Percentiles rank a stretch among this genome's conserved stretches.
phyloP scores from a whole-genome alignment of 208 protist genomes.

The Trypanosoma melophagium region DNA sequence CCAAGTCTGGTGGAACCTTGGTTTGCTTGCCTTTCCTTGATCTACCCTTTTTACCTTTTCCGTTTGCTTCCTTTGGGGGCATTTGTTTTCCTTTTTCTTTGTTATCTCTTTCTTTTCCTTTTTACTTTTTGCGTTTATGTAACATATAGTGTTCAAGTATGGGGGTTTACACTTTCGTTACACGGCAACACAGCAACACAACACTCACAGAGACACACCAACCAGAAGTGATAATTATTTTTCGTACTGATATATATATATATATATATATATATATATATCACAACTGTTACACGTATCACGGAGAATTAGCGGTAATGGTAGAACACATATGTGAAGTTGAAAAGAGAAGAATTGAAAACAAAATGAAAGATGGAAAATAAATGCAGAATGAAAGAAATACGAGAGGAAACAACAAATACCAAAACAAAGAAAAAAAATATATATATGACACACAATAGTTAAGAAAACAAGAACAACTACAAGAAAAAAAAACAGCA shows the following conservation, averaged over 20 bases:
- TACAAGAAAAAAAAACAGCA: too few relatives aligned
- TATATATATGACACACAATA: neutral
- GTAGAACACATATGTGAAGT: neutral
- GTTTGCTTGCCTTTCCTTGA: conserved; percentile 33
- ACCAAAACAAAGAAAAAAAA: neutral
- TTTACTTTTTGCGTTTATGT: neutral
- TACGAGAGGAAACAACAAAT: neutral
- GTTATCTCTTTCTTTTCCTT: neutral
- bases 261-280: too few relatives aligned
- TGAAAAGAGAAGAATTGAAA: neutral
- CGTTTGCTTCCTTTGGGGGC: conserved; percentile 39
- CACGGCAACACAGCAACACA: too few relatives aligned
- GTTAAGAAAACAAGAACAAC: neutral
- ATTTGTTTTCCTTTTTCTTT: conserved; percentile 12
- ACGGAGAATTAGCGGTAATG: too few relatives aligned
- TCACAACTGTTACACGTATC: too few relatives aligned
- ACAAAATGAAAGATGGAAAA: conserved; percentile 6
- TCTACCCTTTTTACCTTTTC: conserved; percentile 1
- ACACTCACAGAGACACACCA: too few relatives aligned
- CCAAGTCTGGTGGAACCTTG: conserved; percentile 32
- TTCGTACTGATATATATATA: too few relatives aligned
- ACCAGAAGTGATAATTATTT: too few relatives aligned
- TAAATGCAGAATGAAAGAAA: neutral
- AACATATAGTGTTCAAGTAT: too few relatives aligned
- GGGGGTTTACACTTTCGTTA: too few relatives aligned